These are phyloP conservation scores for Zasmidium cellare DNA, from an alignment of 2,329 filamentous ascomycete species.

Conservation along the genomic window DNA sequence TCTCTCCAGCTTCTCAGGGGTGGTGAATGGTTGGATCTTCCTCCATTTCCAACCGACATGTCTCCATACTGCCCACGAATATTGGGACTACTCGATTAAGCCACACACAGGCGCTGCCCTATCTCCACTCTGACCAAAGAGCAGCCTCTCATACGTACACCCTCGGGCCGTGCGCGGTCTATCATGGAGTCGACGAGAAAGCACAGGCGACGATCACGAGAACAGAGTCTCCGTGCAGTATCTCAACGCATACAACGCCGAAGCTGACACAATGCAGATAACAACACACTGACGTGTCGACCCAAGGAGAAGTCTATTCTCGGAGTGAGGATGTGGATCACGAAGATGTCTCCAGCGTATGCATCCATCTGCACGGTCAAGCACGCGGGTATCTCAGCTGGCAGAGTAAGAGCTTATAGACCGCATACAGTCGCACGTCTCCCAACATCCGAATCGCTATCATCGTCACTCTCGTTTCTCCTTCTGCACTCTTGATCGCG, in stretches of 20 bases:
- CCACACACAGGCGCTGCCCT: neutral
- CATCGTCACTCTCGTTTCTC: conserved; percentile 1
- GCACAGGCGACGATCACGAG: neutral
- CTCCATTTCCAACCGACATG: neutral
- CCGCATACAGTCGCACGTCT: neutral
- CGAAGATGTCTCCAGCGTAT: neutral
- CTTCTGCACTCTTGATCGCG: neutral
- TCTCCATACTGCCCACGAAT: neutral
- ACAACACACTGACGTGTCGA: conserved; percentile 2
- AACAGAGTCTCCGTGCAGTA: neutral
- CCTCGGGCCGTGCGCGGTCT: neutral
- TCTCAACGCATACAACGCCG: neutral
- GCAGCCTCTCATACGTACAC: neutral
- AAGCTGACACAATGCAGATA: neutral
- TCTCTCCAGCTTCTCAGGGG: neutral
- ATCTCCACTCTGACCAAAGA: conserved; percentile 1
- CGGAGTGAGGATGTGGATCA: conserved; percentile 5
- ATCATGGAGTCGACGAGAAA: neutral
- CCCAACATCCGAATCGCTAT: neutral
- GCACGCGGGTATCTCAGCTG: no score
- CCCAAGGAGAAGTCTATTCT: neutral
- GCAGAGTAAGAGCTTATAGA: conserved; percentile 1
- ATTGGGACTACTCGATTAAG: neutral
- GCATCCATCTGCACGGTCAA: no score
- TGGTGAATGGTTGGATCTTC: neutral